Conservation (phyloP, 805 yeast species). For the Wickerhamiella australiensis region DNA sequence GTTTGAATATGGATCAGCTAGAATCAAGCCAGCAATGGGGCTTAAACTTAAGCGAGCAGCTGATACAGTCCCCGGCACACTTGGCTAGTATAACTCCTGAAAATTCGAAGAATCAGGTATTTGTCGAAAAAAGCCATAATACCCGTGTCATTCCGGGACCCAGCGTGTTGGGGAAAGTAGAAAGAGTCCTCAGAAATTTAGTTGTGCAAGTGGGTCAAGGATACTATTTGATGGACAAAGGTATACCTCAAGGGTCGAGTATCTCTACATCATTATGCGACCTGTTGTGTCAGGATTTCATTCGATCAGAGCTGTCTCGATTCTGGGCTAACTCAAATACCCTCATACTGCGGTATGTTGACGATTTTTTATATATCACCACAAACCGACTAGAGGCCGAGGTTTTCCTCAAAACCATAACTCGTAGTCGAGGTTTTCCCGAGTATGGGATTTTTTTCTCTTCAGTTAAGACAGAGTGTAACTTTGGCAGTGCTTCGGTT, state of each 20-base stretch:
- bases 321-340: constrained; percentile 21
- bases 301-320: constrained; percentile 29
- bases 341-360: constrained; percentile 55
- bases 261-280: constrained; percentile 68
- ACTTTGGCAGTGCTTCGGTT: constrained; percentile 19
- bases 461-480: constrained; percentile 30
- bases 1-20: no score
- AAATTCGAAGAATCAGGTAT: not conserved
- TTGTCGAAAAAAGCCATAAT: not conserved
- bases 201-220: constrained; percentile 28
- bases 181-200: constrained; percentile 37
- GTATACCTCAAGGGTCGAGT: constrained; percentile 77
- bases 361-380: constrained; percentile 71
- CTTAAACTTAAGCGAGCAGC: no score
- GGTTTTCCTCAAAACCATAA: constrained; percentile 25
- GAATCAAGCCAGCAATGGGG: no score
- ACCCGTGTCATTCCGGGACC: not conserved
- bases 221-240: constrained; percentile 42
- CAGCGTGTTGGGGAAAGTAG: not conserved
- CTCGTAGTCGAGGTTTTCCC: constrained; percentile 28
- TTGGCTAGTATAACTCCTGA: not conserved
- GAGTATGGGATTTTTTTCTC: constrained; percentile 36
- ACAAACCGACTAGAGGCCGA: constrained; percentile 29
- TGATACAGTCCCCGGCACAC: no score
- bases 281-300: constrained; percentile 51